Evolutionary conservation across 2,329 filamentous ascomycete genomes (phyloP).

Genomic region (Chaetomiaceae sp.): DNA sequence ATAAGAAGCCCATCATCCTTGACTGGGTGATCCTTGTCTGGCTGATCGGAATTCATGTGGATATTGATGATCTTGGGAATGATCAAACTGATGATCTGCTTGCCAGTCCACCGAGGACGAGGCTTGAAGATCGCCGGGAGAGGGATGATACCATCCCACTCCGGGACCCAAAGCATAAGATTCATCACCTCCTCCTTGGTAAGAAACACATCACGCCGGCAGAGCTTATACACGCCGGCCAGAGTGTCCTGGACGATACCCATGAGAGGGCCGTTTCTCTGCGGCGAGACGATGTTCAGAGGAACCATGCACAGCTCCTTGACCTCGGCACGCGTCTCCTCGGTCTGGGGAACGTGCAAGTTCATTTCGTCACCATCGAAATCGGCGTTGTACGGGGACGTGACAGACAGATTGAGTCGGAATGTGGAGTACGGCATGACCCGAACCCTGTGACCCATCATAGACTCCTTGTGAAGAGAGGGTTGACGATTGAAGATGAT

Average conservation of each 20-base stretch:
- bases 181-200: slow-evolving; percentile 93
- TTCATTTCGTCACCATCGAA: slow-evolving; percentile 99
- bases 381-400: slow-evolving; percentile 98
- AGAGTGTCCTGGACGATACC: slow-evolving; percentile 98
- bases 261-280: slow-evolving; percentile 96
- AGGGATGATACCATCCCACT: slow-evolving; percentile 94
- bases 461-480: slow-evolving; percentile 98
- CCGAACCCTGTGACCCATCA: slow-evolving; percentile 97
- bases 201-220: slow-evolving; percentile 85
- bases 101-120: slow-evolving; percentile 90
- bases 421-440: slow-evolving; percentile 99
- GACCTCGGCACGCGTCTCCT: slow-evolving; percentile 93
- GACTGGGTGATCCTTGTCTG: slow-evolving; percentile 55
- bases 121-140: slow-evolving; percentile 92
- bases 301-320: slow-evolving; percentile 96
- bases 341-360: slow-evolving; percentile 95
- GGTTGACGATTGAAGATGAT: slow-evolving; percentile 99
- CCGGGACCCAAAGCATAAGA: slow-evolving; percentile 92
- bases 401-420: slow-evolving; percentile 93
- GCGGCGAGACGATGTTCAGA: slow-evolving; percentile 94
- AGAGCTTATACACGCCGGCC: slow-evolving; percentile 95
- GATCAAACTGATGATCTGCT: slow-evolving; percentile 93
- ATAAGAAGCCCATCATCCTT: slow-evolving; percentile 78
- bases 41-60: slow-evolving; percentile 58
- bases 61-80: slow-evolving; percentile 84